Evolutionary conservation across 106 monocot genomes (phyloP).

Genomic region (Vanilla planifolia): DNA sequence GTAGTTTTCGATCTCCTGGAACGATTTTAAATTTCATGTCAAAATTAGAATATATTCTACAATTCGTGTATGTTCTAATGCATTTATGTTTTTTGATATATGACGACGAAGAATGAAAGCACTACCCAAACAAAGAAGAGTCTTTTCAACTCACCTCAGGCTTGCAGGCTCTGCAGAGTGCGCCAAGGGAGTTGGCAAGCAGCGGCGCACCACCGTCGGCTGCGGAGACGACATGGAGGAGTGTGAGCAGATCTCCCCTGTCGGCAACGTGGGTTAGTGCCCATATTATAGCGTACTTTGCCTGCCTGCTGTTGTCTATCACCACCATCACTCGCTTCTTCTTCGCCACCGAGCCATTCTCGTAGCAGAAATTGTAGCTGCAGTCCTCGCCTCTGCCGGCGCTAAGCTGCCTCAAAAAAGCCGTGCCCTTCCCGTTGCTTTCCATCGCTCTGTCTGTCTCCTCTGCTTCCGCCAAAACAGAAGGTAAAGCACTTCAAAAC

Average conservation of each 20-base stretch:
- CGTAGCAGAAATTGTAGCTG: not conserved
- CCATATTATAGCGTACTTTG: slow-evolving; percentile 90
- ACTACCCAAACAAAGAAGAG: not conserved
- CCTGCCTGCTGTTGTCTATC: slow-evolving; percentile 49
- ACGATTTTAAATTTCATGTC: no score
- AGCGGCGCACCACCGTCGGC: not conserved
- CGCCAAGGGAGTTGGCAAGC: slow-evolving; percentile 54
- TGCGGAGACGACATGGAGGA: slow-evolving; percentile 60
- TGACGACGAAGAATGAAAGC: not conserved
- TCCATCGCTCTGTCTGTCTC: slow-evolving; percentile 11
- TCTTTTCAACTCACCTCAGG: slow-evolving; percentile 42
- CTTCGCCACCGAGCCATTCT: slow-evolving; percentile 10
- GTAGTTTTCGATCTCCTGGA: no score
- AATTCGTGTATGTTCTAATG: no score
- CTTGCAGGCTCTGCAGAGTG: slow-evolving; percentile 81
- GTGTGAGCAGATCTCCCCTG: slow-evolving; percentile 69
- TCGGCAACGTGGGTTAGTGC: slow-evolving; percentile 74
- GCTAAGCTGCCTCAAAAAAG: slow-evolving; percentile 15
- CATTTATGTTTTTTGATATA: no score
- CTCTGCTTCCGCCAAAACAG: no score
- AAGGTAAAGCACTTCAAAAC: no score
- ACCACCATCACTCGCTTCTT: slow-evolving; percentile 89
- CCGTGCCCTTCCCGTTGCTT: not conserved
- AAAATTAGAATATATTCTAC: no score
- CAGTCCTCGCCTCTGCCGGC: not conserved